Evolutionary conservation across 345 rosid species (phyloP), one percentile per base, ranked within the genome.

Genomic region (Gossypioides kirkii): DNA sequence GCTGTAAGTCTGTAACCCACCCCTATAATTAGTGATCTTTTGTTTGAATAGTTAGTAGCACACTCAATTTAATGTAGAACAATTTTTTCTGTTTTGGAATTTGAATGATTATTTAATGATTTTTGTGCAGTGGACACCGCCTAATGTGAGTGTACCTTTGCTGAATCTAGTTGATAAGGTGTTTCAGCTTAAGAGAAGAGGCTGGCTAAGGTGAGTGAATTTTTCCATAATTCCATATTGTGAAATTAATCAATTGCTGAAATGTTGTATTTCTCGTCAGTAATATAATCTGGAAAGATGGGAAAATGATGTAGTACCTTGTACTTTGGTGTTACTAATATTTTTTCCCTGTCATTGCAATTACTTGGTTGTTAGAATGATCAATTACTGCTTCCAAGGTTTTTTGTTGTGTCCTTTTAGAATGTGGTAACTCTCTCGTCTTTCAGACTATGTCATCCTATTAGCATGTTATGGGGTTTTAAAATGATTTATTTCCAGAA

Each of bases 101-200:
- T 46, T 71, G 9, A 41, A 55, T 69, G 67, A 20, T 63, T 63
- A 64, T 45, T 46, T 23, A 6, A 14, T 60, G 38, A 10, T 11
- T 25, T 45, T 43, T 72, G 4, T 58, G 74, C 45, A 72, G 74
- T 72, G 74, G 74, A 86, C 84, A 74, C 99, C 99, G 8, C 85
- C 98, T 23, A 93, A 96, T 77, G 95, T 96, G 58, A 93, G 97
- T 60, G 96, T 96, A 54, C 98, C 99, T 49, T 72, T 96, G 59
- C 73, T 96, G 82, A 96, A 91, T 88, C 91, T 96, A 70, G 99
- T 91, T 56, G 99, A 96, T 79, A 96, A 93, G 80, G 88, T 93
- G 68, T 96, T 96, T 86, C 98, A 91, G 80, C 93, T 96, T 12
- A 91, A 93, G 56, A 90, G 96, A 85, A 87, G 98, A 84, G 99